These are phyloP conservation scores for Leishmania martiniquensis DNA, from an alignment of 208 protist genomes.

Conservation along the genomic window DNA sequence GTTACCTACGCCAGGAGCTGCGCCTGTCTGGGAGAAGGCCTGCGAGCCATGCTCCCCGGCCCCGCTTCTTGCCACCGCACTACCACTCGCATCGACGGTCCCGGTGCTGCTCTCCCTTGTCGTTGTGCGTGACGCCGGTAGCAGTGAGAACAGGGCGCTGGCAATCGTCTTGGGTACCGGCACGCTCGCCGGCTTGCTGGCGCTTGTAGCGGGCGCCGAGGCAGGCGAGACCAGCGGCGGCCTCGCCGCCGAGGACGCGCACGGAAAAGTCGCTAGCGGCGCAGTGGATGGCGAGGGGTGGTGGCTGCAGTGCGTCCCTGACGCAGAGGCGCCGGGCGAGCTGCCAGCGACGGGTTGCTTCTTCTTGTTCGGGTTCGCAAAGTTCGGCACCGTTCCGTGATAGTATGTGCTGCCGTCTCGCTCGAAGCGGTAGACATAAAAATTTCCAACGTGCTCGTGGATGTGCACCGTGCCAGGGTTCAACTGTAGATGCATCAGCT, in stretches of 20 bases:
- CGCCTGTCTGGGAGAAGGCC: neutral
- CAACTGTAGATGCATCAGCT: conserved; percentile 20
- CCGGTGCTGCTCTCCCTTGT: neutral
- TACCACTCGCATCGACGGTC: neutral
- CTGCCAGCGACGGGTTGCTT: neutral
- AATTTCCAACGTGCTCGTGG: conserved; percentile 72
- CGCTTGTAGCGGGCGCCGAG: neutral
- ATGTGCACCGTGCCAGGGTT: conserved; percentile 37
- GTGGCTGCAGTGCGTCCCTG: neutral
- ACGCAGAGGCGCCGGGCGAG: neutral
- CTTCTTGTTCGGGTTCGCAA: conserved; percentile 88
- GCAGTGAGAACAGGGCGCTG: conserved; percentile 31
- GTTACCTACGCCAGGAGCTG: neutral
- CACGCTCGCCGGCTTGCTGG: conserved; percentile 10
- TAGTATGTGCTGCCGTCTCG: conserved; percentile 72
- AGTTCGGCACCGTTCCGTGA: conserved; percentile 85
- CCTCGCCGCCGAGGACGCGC: conserved; percentile 1
- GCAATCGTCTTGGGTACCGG: conserved; percentile 22
- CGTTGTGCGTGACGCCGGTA: conserved; percentile 17
- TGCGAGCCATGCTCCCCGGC: conserved; percentile 1
- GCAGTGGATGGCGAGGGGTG: neutral
- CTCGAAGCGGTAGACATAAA: conserved; percentile 82
- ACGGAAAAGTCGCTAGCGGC: neutral
- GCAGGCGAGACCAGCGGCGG: neutral
- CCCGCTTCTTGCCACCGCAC: neutral